phyloP scores from a whole-genome alignment of 2,329 filamentous ascomycete species.

The Claviceps citrina region DNA sequence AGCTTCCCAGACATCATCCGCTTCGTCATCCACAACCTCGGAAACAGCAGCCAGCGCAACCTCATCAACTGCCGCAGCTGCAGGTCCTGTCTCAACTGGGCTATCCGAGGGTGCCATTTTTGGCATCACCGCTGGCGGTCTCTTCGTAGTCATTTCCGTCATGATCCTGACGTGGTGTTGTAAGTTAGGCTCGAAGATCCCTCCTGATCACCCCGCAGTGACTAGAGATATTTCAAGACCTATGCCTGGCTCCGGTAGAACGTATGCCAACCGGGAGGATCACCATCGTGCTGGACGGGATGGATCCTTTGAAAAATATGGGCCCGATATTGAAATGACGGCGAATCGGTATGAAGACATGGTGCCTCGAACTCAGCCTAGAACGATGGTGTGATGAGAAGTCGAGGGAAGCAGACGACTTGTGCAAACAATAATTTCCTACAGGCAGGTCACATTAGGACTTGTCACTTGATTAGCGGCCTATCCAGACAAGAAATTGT shows the following conservation, averaged over 20 bases:
- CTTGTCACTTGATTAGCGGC: background rate
- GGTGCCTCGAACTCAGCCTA: conserved; percentile 35
- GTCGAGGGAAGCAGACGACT: background rate
- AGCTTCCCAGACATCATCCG: conserved; percentile 4
- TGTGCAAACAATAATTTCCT: background rate
- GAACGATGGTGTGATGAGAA: conserved; percentile 22
- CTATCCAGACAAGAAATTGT: background rate
- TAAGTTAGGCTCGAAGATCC: too few relatives aligned
- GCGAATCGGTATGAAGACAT: conserved; percentile 43
- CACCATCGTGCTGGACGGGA: conserved; percentile 5
- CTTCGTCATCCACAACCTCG: conserved; percentile 4
- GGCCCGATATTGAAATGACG: conserved; percentile 33
- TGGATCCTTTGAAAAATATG: conserved; percentile 22
- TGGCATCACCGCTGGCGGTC: conserved; percentile 29
- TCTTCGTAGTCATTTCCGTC: conserved; percentile 26
- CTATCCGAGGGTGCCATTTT: conserved; percentile 31
- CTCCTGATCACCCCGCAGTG: too few relatives aligned
- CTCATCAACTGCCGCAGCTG: conserved; percentile 3
- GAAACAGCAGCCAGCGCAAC: conserved; percentile 6
- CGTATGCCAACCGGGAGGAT: conserved; percentile 21
- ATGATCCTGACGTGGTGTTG: too few relatives aligned
- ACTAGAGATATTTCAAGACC: conserved; percentile 40
- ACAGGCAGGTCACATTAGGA: background rate
- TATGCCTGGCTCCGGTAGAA: conserved; percentile 29
- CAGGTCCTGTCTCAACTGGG: conserved; percentile 10